Percentiles rank a stretch among this genome's conserved stretches.
Evolutionary conservation across 2,329 filamentous ascomycete genomes (phyloP).

Genomic region (Pseudopithomyces maydicus): DNA sequence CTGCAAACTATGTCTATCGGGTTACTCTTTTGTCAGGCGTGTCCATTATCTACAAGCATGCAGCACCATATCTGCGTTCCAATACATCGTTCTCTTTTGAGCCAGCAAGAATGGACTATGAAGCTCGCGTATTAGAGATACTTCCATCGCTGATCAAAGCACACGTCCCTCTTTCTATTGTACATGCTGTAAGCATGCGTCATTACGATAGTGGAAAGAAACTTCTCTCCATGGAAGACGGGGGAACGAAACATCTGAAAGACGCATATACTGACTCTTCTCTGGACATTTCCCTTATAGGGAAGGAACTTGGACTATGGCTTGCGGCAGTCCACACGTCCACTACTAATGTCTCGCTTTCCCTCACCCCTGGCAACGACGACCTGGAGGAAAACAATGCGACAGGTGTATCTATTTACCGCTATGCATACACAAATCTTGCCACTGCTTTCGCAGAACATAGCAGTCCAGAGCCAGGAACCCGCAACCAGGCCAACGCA

Average conservation of each 20-base stretch:
- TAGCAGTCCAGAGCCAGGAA: not conserved
- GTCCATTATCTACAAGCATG: constrained; percentile 42
- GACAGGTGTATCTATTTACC: constrained; percentile 32
- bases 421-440: constrained; percentile 38
- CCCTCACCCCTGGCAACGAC: not conserved
- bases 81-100: constrained; percentile 32
- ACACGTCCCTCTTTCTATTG: constrained; percentile 6
- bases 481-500: not conserved
- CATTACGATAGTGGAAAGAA: constrained; percentile 32
- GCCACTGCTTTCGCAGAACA: constrained; percentile 23
- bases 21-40: constrained; percentile 16
- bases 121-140: constrained; percentile 29
- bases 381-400: constrained; percentile 28
- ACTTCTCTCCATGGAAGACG: constrained; percentile 38
- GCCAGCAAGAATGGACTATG: constrained; percentile 40
- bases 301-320: constrained; percentile 36
- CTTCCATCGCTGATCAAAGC: constrained; percentile 17
- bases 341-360: constrained; percentile 16
- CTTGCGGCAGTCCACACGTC: constrained; percentile 34
- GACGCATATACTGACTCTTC: constrained; percentile 30
- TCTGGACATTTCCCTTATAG: constrained; percentile 27
- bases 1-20: constrained; percentile 45
- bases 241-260: constrained; percentile 37
- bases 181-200: constrained; percentile 25
- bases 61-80: constrained; percentile 33